Evolutionary conservation across 495 filamentous ascomycete genomes (phyloP).

Genomic region (Rusavskia elegans): DNA sequence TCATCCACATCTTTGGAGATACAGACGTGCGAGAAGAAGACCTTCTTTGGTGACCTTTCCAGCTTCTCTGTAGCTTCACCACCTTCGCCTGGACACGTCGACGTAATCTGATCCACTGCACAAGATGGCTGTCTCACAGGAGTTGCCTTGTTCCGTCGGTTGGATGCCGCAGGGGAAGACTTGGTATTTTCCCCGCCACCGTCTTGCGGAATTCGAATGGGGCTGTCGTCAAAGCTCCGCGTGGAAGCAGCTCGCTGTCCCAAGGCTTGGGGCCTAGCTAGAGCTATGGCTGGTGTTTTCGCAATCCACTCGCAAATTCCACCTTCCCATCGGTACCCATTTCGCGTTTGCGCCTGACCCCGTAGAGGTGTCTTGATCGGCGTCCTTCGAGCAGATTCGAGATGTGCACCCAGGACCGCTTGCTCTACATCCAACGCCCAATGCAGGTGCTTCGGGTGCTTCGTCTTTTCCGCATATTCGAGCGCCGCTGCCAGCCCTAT

Average conservation of each 20-base stretch:
- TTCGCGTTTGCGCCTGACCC: slow-evolving; percentile 5
- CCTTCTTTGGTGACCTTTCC: neutral
- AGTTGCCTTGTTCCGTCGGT: no score
- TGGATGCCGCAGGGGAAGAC: no score
- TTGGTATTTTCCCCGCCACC: no score
- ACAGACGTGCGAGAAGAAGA: neutral
- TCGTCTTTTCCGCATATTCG: slow-evolving; percentile 27
- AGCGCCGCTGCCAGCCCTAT: slow-evolving; percentile 34
- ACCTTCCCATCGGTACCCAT: slow-evolving; percentile 34
- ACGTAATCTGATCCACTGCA: no score
- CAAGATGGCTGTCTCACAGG: no score
- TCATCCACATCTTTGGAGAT: neutral
- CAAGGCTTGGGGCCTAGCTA: neutral
- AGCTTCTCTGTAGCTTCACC: neutral
- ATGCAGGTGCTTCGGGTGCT: slow-evolving; percentile 30
- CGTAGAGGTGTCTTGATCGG: slow-evolving; percentile 10
- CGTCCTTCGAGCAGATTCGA: slow-evolving; percentile 6
- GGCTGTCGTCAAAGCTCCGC: neutral
- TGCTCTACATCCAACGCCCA: slow-evolving; percentile 33
- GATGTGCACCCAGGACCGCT: slow-evolving; percentile 13
- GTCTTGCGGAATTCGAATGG: no score
- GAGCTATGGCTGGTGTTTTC: neutral
- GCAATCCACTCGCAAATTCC: slow-evolving; percentile 4
- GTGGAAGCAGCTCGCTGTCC: neutral
- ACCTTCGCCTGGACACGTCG: no score